Percentiles rank a stretch among this genome's conserved stretches.
Evolutionary conservation across 2,329 filamentous ascomycete species (phyloP).

Genomic region (Colletotrichum chrysophilum): DNA sequence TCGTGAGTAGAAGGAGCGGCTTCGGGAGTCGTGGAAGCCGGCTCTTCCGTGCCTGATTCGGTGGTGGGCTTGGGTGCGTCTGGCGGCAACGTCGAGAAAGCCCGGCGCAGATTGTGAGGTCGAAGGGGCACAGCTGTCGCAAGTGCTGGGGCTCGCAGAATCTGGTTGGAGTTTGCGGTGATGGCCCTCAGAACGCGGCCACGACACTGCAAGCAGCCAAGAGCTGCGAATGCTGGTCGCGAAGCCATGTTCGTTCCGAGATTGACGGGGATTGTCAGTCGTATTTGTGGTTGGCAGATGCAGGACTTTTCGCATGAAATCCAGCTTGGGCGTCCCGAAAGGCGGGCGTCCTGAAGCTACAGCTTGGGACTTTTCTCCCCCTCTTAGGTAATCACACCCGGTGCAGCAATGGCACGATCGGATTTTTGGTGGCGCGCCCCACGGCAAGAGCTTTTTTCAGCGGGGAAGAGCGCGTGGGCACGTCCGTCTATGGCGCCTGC

Average conservation of each 20-base stretch:
- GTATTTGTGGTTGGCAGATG: neutral
- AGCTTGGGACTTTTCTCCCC: neutral
- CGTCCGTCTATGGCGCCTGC: neutral
- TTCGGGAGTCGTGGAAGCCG: neutral
- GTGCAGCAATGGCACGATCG: neutral
- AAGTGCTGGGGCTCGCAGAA: neutral
- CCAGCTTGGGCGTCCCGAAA: neutral
- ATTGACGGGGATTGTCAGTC: neutral
- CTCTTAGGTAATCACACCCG: neutral
- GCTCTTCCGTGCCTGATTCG: neutral
- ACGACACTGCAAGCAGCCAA: constrained; percentile 32
- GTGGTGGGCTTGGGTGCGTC: neutral
- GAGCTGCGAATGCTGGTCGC: constrained; percentile 25
- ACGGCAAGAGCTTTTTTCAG: neutral
- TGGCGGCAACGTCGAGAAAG: constrained; percentile 26
- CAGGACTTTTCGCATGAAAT: neutral
- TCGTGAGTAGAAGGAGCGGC: neutral
- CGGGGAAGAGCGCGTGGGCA: neutral
- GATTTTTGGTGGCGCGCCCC: neutral
- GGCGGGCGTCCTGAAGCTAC: neutral
- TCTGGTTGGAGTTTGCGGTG: neutral
- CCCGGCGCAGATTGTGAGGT: constrained; percentile 24
- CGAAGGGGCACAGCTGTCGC: neutral
- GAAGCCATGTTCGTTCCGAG: constrained; percentile 23
- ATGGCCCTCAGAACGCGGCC: constrained; percentile 27